Evolutionary conservation across 257 asterid genomes (phyloP).

Genomic region (Echites panduratus): DNA sequence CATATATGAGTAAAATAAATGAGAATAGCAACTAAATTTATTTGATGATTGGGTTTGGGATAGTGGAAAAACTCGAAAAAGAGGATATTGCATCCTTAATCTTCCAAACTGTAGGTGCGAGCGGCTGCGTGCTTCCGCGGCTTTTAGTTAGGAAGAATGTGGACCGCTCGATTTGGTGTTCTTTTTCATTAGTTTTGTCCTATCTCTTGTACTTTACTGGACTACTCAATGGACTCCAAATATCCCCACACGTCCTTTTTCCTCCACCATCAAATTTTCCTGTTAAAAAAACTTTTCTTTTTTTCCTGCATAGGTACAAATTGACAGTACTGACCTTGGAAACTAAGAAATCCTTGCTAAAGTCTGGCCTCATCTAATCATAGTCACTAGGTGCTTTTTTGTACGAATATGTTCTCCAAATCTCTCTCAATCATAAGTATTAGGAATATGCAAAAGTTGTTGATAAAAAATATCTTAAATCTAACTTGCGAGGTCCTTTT

Average conservation of each 20-base stretch:
- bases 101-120: slow-evolving; percentile 56
- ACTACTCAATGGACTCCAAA: background rate
- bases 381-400: background rate
- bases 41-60: slow-evolving; percentile 8
- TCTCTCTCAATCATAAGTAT: background rate
- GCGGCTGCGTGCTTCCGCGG: slow-evolving; percentile 69
- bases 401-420: background rate
- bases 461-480: background rate
- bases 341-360: background rate
- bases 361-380: background rate
- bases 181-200: slow-evolving; percentile 1
- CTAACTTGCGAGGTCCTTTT: too few species aligned
- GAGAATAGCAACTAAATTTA: background rate
- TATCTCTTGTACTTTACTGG: slow-evolving; percentile 4
- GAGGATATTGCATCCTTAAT: slow-evolving; percentile 1
- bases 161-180: slow-evolving; percentile 33
- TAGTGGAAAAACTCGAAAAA: slow-evolving; percentile 11
- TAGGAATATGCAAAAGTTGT: background rate
- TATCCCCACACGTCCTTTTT: slow-evolving; percentile 1
- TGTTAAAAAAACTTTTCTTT: background rate
- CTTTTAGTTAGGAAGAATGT: slow-evolving; percentile 21
- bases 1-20: too few species aligned
- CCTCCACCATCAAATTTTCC: slow-evolving; percentile 4
- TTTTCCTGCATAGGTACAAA: background rate
- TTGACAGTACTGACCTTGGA: background rate